These are phyloP conservation scores for Hygrocybe coccinea DNA, from an alignment of 768 basidiomycete genomes.

Conservation along the genomic window DNA sequence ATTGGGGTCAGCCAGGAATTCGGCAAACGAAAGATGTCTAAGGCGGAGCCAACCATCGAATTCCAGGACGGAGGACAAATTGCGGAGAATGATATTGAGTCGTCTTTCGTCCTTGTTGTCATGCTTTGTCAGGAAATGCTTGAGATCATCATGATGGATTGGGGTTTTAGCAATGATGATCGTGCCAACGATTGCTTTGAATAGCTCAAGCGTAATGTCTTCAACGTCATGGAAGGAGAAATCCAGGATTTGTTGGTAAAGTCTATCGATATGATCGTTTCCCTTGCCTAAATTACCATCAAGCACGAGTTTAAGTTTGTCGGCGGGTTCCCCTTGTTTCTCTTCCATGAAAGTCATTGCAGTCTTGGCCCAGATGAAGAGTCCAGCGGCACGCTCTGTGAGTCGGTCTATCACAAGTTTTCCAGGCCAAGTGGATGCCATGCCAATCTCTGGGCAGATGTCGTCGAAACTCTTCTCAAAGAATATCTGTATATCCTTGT, in stretches of 20 bases:
- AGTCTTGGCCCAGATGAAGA: constrained; percentile 4
- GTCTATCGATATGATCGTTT: not conserved
- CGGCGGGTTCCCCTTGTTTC: not conserved
- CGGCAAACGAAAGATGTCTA: constrained; percentile 10
- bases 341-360: constrained; percentile 4
- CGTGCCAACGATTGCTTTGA: not conserved
- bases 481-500: constrained; percentile 7
- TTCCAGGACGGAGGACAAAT: constrained; percentile 1
- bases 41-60: constrained; percentile 1
- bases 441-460: not conserved
- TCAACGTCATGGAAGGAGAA: not conserved
- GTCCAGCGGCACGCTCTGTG: not conserved
- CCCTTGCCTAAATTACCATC: not conserved
- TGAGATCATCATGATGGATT: not conserved
- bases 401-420: not conserved
- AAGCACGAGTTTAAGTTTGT: not conserved
- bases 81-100: not conserved
- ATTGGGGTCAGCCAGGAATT: constrained; percentile 3
- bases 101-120: not conserved
- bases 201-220: not conserved
- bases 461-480: constrained; percentile 1
- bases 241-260: not conserved
- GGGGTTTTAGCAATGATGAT: not conserved
- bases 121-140: not conserved
- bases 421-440: constrained; percentile 17